Conservation (phyloP, 768 basidiomycete species). For the Cystofilobasidium ferigula region DNA sequence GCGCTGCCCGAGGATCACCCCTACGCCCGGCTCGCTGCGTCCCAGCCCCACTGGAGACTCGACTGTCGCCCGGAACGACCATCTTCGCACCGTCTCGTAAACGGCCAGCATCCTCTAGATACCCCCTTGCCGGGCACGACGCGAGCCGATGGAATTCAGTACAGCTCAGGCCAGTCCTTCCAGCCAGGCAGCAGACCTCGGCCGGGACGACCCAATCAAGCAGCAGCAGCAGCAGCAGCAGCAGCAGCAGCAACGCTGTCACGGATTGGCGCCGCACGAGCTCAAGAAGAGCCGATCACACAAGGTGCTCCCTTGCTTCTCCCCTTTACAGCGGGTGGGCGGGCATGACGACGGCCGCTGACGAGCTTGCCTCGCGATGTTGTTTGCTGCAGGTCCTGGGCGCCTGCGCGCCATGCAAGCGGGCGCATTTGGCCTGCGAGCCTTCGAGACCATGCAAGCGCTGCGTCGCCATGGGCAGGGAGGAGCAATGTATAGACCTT, state of each 20-base stretch:
- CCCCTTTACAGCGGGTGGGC: not conserved
- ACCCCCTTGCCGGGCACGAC: too few relatives aligned
- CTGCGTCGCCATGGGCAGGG: not conserved
- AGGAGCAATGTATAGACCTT: not conserved
- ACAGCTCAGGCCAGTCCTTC: too few relatives aligned
- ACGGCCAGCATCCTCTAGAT: too few relatives aligned
- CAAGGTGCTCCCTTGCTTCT: not conserved
- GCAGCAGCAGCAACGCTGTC: not conserved
- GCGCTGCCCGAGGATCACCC: too few relatives aligned
- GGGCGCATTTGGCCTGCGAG: not conserved
- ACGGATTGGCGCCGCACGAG: conserved; percentile 3
- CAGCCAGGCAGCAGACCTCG: too few relatives aligned
- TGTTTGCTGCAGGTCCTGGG: not conserved
- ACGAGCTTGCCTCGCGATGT: not conserved
- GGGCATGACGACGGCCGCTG: not conserved
- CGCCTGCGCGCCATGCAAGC: conserved; percentile 1
- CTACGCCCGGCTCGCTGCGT: too few relatives aligned
- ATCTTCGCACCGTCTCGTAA: too few relatives aligned
- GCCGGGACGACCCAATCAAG: too few relatives aligned
- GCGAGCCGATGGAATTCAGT: too few relatives aligned
- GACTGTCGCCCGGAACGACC: too few relatives aligned
- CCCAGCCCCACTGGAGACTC: too few relatives aligned
- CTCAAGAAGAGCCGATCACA: not conserved
- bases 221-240: too few relatives aligned
- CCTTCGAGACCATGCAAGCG: not conserved